These are phyloP conservation scores for Fraxinus quadrangulata DNA, from an alignment of 257 asterid genomes.

Conservation along the genomic window DNA sequence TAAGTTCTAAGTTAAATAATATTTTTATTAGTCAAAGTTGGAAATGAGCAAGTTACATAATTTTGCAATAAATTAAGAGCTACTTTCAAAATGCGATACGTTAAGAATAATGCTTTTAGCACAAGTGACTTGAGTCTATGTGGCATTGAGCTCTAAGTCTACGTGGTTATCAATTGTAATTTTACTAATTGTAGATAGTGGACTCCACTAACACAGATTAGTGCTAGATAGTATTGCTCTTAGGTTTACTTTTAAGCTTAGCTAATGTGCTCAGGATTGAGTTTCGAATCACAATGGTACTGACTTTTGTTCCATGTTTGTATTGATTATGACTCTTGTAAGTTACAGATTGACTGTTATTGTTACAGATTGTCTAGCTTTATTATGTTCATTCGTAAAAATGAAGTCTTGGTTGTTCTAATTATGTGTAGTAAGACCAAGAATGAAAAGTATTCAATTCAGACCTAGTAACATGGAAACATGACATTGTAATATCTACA, in stretches of 20 bases:
- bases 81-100: neutral
- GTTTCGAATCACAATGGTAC: neutral
- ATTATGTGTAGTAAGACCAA: neutral
- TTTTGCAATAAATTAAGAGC: neutral
- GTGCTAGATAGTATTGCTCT: too few species aligned
- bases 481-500: neutral
- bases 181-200: too few species aligned
- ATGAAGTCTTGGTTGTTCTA: neutral
- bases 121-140: too few species aligned
- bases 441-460: neutral
- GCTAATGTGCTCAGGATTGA: neutral
- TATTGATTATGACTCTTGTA: neutral
- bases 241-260: neutral
- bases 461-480: neutral
- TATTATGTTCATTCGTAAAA: neutral
- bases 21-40: neutral
- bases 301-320: neutral
- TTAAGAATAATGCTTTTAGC: too few species aligned
- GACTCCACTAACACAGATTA: too few species aligned
- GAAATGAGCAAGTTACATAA: neutral
- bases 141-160: too few species aligned
- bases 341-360: neutral
- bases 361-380: neutral
- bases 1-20: too few species aligned
- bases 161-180: too few species aligned